A percentile compares a stretch with the other conserved stretches of the same genome.
Conservation (phyloP, 257 asterid species). For the Lycium ferocissimum region DNA sequence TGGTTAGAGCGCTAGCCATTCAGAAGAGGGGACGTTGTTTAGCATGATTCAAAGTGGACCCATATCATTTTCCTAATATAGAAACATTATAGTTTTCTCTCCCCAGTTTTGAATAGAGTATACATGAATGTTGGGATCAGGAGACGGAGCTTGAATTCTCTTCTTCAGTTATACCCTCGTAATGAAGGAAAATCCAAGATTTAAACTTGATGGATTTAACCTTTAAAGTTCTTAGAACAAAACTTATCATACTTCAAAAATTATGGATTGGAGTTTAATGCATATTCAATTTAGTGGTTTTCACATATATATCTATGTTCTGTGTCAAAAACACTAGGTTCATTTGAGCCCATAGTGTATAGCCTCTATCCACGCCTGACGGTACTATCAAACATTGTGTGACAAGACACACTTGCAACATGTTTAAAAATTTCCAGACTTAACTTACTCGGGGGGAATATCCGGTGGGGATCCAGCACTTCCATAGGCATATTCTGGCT, state of each 20-base stretch:
- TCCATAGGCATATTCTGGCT: conserved; percentile 96
- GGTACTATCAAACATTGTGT: not conserved
- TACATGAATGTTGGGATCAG: not conserved
- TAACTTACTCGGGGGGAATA: conserved; percentile 79
- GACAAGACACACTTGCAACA: not conserved
- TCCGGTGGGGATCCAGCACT: conserved; percentile 97
- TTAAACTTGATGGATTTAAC: not conserved
- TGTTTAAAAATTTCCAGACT: not conserved
- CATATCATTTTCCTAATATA: not conserved
- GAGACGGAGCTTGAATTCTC: not conserved
- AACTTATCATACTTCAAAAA: not conserved
- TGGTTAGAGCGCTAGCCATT: not conserved
- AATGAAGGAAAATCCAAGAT: not conserved
- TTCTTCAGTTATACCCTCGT: not conserved
- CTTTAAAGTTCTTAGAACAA: not conserved
- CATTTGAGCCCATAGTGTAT: not conserved
- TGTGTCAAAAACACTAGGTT: not conserved
- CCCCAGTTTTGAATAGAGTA: not conserved
- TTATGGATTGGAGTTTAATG: not conserved
- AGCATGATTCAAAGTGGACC: not conserved
- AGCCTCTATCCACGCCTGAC: not conserved
- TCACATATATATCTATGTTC: not conserved
- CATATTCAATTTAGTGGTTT: not conserved
- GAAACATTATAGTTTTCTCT: not conserved
- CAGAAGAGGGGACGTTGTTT: not conserved